phyloP scores from a whole-genome alignment of 1,284 basidiomycete genomes.

The Ganoderma meredithae region DNA sequence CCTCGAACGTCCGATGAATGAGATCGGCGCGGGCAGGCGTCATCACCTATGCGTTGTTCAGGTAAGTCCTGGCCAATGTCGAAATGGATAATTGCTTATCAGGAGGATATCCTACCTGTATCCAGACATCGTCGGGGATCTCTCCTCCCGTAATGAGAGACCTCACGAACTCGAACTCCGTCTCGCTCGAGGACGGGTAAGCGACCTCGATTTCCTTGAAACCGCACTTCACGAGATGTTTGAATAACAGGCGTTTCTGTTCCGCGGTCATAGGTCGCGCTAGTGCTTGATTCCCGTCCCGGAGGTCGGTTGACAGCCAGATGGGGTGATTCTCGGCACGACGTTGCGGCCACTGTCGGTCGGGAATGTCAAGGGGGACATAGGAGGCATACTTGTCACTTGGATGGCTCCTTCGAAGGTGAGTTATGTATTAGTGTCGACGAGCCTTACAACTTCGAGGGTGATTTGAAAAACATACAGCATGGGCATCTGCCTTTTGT shows the following conservation, averaged over 20 bases:
- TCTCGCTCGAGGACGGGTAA: slow-evolving; percentile 95
- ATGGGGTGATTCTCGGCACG: slow-evolving; percentile 85
- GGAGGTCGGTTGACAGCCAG: slow-evolving; percentile 96
- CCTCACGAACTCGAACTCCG: slow-evolving; percentile 94
- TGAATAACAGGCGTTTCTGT: slow-evolving; percentile 95
- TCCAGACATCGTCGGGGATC: slow-evolving; percentile 95
- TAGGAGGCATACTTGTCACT: slow-evolving; percentile 90
- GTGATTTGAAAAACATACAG: neutral
- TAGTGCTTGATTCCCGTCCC: slow-evolving; percentile 97
- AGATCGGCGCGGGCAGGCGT: slow-evolving; percentile 95
- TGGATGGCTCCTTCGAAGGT: slow-evolving; percentile 70
- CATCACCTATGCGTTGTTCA: slow-evolving; percentile 69
- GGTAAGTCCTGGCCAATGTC: slow-evolving; percentile 10
- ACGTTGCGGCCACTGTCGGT: slow-evolving; percentile 93
- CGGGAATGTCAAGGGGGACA: slow-evolving; percentile 78
- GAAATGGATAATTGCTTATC: neutral
- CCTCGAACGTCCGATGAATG: slow-evolving; percentile 90
- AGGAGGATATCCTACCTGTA: slow-evolving; percentile 72
- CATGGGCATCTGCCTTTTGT: slow-evolving; percentile 2
- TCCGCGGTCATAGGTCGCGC: slow-evolving; percentile 95
- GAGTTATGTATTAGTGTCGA: slow-evolving; percentile 5
- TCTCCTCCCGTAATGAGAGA: slow-evolving; percentile 84
- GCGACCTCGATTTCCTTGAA: slow-evolving; percentile 98
- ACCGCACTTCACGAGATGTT: slow-evolving; percentile 87
- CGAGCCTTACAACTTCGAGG: no score